Evolutionary conservation across 257 asterid genomes (phyloP).

Genomic region (Galeopsis tetrahit): DNA sequence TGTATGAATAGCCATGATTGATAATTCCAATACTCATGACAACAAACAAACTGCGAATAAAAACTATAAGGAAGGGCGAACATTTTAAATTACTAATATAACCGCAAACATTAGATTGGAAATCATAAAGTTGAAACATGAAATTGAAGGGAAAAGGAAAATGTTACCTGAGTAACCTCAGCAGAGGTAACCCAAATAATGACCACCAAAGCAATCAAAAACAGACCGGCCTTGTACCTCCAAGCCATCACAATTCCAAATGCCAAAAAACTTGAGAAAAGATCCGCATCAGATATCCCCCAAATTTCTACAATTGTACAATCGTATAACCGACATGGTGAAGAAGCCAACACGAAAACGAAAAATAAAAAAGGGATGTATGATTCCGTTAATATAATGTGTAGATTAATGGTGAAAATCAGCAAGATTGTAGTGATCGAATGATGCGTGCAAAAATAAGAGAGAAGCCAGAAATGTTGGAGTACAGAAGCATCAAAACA

Average conservation of each 20-base stretch:
- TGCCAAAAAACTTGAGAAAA: slow-evolving; percentile 29
- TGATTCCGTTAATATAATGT: background rate
- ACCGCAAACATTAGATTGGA: background rate
- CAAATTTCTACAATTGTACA: background rate
- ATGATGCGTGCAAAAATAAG: background rate
- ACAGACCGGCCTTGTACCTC: slow-evolving; percentile 67
- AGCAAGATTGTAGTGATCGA: background rate
- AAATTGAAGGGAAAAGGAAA: background rate
- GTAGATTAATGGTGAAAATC: background rate
- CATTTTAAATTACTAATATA: background rate
- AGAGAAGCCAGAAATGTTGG: slow-evolving; percentile 10
- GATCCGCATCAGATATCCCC: slow-evolving; percentile 31
- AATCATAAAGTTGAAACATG: background rate
- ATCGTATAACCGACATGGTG: slow-evolving; percentile 5
- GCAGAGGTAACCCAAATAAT: slow-evolving; percentile 79
- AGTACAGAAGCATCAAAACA: background rate
- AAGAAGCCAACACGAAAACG: background rate
- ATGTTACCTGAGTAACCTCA: slow-evolving; percentile 70
- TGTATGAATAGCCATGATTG: background rate
- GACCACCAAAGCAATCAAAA: slow-evolving; percentile 63
- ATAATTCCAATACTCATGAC: slow-evolving; percentile 4
- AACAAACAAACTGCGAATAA: background rate
- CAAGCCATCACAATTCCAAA: slow-evolving; percentile 55
- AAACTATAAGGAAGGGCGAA: background rate
- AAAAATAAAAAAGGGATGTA: background rate